Evolutionary conservation across 352 stramenopile species (phyloP).

Genomic region (Globisporangium iwayamae): DNA sequence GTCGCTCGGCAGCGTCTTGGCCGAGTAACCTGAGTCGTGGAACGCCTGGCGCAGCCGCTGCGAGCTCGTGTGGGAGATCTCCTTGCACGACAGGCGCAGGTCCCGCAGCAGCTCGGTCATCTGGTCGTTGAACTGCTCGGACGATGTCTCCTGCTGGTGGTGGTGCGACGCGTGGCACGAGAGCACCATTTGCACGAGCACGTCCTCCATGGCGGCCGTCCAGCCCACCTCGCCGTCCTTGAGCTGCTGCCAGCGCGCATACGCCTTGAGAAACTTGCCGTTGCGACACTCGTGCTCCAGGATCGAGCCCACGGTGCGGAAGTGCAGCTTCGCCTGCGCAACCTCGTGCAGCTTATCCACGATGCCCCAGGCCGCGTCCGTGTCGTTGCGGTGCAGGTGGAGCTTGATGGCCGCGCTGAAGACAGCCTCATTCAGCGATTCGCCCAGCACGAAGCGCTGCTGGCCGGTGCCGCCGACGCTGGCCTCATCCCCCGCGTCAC

Average conservation of each 20-base stretch:
- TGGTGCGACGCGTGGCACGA: conserved; percentile 24
- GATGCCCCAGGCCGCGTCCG: conserved; percentile 42
- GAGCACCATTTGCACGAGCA: conserved; percentile 63
- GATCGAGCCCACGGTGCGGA: conserved; percentile 63
- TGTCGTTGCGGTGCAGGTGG: conserved; percentile 36
- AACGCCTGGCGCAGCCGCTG: conserved; percentile 43
- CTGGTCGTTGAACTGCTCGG: conserved; percentile 32
- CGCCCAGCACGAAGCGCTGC: conserved; percentile 33
- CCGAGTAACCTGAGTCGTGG: conserved; percentile 26
- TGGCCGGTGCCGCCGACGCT: background rate
- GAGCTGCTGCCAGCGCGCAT: conserved; percentile 50
- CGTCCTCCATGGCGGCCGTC: conserved; percentile 71
- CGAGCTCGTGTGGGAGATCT: conserved; percentile 47
- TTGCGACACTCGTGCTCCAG: conserved; percentile 48
- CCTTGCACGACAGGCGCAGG: conserved; percentile 46
- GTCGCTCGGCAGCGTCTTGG: conserved; percentile 40
- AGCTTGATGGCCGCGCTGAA: conserved; percentile 61
- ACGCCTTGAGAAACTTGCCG: conserved; percentile 37
- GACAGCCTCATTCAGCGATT: conserved; percentile 59
- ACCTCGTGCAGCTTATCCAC: conserved; percentile 35
- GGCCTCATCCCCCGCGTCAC: conserved; percentile 9
- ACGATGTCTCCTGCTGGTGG: conserved; percentile 1
- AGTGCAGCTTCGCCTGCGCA: conserved; percentile 45
- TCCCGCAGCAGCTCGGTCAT: conserved; percentile 67
- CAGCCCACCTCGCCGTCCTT: conserved; percentile 60